phyloP scores from a whole-genome alignment of 768 basidiomycete species.

The Pleurotus djamor region DNA sequence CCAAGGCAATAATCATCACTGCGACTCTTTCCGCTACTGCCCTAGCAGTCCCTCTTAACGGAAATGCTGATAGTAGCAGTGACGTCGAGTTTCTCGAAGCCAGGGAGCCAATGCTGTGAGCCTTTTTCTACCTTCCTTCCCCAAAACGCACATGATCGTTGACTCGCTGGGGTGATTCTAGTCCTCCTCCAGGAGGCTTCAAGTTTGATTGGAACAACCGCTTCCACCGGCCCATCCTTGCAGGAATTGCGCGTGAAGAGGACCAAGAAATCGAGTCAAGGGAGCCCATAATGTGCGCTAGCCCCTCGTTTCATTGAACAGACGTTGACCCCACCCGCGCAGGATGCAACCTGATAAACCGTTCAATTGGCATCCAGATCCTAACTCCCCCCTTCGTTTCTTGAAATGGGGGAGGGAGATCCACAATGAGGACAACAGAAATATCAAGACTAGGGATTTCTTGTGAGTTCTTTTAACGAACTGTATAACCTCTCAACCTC shows the following conservation, averaged over 20 bases:
- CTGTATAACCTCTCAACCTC: too few species aligned
- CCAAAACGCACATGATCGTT: neutral
- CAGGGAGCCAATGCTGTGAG: neutral
- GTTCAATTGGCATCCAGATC: too few species aligned
- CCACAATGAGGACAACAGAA: too few species aligned
- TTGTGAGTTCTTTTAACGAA: too few species aligned
- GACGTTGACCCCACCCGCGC: too few species aligned
- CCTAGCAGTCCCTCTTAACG: neutral
- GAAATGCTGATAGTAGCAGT: neutral
- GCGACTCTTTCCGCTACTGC: neutral
- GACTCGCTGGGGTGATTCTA: neutral
- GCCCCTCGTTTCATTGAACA: neutral
- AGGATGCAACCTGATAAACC: too few species aligned
- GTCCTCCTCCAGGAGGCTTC: neutral
- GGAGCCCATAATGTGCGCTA: constrained; percentile 24
- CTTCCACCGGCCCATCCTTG: neutral
- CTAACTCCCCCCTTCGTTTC: too few species aligned
- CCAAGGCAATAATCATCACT: neutral
- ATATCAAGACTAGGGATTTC: too few species aligned
- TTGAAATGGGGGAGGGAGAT: too few species aligned
- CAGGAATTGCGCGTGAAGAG: neutral
- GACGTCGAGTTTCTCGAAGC: neutral
- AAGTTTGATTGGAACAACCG: neutral
- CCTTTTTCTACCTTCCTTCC: neutral
- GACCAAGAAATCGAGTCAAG: constrained; percentile 98